Evolutionary conservation across 257 asterid genomes (phyloP).

Genomic region (Thymus quinquecostatus): DNA sequence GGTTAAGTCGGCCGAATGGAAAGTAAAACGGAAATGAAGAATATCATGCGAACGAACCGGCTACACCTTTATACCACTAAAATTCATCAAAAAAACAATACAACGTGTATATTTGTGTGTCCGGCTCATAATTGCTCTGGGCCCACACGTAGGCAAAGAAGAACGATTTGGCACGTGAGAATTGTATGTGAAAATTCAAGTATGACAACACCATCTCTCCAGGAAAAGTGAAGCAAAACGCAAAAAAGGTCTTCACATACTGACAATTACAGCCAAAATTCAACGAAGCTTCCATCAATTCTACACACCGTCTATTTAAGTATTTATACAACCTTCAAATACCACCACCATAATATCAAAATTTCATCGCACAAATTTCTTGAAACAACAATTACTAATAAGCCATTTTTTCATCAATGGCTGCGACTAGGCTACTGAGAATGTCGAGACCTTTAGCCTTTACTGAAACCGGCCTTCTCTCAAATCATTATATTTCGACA

Average conservation of each 20-base stretch:
- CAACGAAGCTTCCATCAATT: conserved; percentile 62
- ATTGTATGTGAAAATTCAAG: conserved; percentile 30
- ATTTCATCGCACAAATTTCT: background rate
- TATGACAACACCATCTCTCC: conserved; percentile 24
- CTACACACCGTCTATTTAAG: conserved; percentile 28
- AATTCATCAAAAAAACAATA: conserved; percentile 13
- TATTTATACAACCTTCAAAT: conserved; percentile 22
- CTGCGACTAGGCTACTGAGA: conserved; percentile 48
- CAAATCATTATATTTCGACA: conserved; percentile 14
- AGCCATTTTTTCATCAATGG: conserved; percentile 42
- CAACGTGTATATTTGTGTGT: conserved; percentile 33
- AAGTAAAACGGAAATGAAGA: too few relatives aligned
- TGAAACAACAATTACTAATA: background rate
- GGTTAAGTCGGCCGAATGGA: too few relatives aligned
- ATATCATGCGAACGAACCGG: conserved; percentile 25
- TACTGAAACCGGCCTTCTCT: conserved; percentile 7
- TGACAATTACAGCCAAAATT: conserved; percentile 47
- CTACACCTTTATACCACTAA: conserved; percentile 29
- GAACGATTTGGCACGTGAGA: conserved; percentile 24
- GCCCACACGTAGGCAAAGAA: conserved; percentile 36
- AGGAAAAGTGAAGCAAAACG: conserved; percentile 42
- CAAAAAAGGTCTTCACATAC: conserved; percentile 10
- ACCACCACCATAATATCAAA: conserved; percentile 18
- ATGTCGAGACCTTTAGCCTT: conserved; percentile 40
- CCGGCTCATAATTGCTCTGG: conserved; percentile 33